These are phyloP conservation scores for Fusarium subglutinans DNA, from an alignment of 2,329 filamentous ascomycete genomes.

Conservation along the genomic window DNA sequence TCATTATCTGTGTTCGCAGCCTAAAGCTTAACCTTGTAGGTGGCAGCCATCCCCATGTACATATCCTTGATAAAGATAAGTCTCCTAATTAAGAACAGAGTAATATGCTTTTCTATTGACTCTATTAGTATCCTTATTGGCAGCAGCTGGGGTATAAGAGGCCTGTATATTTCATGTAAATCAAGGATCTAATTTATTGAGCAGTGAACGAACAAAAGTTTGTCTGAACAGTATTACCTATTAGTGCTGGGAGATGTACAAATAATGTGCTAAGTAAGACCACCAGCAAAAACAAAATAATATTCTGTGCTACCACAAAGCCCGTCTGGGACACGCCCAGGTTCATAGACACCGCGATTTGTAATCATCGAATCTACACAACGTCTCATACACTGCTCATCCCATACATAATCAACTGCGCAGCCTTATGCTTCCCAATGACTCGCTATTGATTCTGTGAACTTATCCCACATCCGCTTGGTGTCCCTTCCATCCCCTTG, in stretches of 20 bases:
- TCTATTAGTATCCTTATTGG: too few relatives aligned
- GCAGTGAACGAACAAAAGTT: accelerated
- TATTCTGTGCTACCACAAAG: too few relatives aligned
- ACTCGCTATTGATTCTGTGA: not conserved
- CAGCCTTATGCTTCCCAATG: not conserved
- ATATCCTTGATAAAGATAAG: too few relatives aligned
- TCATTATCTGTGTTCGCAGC: too few relatives aligned
- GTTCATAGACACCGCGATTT: too few relatives aligned
- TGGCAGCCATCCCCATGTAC: too few relatives aligned
- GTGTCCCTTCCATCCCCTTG: not conserved
- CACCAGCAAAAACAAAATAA: not conserved
- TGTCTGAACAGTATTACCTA: too few relatives aligned
- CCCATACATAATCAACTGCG: not conserved
- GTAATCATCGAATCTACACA: accelerated
- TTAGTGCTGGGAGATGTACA: not conserved
- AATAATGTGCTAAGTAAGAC: not conserved
- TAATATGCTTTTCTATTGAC: too few relatives aligned
- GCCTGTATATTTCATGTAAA: not conserved
- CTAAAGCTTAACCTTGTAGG: too few relatives aligned
- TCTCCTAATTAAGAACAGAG: too few relatives aligned
- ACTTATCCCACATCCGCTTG: not conserved
- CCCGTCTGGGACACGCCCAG: not conserved
- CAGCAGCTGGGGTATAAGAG: too few relatives aligned
- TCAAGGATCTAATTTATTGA: not conserved
- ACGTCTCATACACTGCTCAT: not conserved